Percentiles rank a stretch among this genome's conserved stretches.
Evolutionary conservation across 2,329 filamentous ascomycete genomes (phyloP).

Genomic region (Colletotrichum tropicicola): DNA sequence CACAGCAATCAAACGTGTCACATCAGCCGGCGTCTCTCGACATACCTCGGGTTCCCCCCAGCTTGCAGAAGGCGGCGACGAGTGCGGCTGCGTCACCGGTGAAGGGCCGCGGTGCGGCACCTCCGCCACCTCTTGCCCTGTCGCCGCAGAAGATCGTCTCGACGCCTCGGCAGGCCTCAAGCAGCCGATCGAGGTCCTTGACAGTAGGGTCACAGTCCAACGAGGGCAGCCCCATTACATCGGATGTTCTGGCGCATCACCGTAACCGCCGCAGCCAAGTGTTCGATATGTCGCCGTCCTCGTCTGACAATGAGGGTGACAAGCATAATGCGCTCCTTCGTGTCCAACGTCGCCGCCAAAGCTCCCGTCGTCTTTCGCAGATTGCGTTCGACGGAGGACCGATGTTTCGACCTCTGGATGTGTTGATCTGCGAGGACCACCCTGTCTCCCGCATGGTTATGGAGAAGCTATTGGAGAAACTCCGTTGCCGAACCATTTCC

Average conservation of each 20-base stretch:
- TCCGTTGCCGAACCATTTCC: constrained; percentile 92
- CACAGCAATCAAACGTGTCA: constrained; percentile 76
- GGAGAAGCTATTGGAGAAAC: constrained; percentile 95
- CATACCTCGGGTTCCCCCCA: constrained; percentile 68
- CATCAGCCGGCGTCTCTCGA: constrained; percentile 80
- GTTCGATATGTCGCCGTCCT: constrained; percentile 95
- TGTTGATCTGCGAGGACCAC: constrained; percentile 97
- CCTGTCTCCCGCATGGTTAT: constrained; percentile 98
- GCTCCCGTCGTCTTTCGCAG: constrained; percentile 91
- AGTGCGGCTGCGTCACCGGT: constrained; percentile 61
- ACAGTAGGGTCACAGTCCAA: constrained; percentile 97
- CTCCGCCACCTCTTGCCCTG: constrained; percentile 58
- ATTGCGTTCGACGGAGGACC: constrained; percentile 87
- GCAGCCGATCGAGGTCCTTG: constrained; percentile 81
- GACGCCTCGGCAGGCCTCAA: constrained; percentile 70
- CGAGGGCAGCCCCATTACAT: constrained; percentile 80
- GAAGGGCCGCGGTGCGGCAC: constrained; percentile 62
- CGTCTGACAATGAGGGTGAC: constrained; percentile 95
- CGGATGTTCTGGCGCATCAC: constrained; percentile 76
- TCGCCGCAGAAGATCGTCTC: constrained; percentile 72
- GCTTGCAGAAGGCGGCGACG: constrained; percentile 68
- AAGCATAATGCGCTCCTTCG: constrained; percentile 90
- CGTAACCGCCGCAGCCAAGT: constrained; percentile 94
- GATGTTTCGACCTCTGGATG: constrained; percentile 88
- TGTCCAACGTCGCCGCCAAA: constrained; percentile 93